Percentiles rank a stretch among this genome's conserved stretches.
Conservation (phyloP, 129 eudicot species). For the Escallonia herrerae region DNA sequence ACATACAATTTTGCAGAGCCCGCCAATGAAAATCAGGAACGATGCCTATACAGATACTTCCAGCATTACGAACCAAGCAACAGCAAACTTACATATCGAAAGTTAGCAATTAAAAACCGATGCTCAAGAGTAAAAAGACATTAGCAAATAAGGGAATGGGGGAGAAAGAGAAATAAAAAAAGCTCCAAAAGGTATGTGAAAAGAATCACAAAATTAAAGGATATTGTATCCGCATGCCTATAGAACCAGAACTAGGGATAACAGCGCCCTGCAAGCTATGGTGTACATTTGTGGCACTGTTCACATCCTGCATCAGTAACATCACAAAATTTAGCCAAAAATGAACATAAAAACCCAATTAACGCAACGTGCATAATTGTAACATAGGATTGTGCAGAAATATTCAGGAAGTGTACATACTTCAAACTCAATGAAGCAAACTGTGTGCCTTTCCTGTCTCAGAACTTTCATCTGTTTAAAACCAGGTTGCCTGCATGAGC, state of each 20-base stretch:
- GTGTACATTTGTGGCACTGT: constrained; percentile 87
- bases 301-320: constrained; percentile 65
- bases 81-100: no score
- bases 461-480: constrained; percentile 93
- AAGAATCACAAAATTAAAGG: constrained; percentile 34
- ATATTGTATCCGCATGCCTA: constrained; percentile 99
- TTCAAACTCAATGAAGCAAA: constrained; percentile 97
- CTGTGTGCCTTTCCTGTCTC: constrained; percentile 96
- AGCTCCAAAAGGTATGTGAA: not conserved
- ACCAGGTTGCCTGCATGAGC: constrained; percentile 75
- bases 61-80: no score
- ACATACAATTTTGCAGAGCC: no score
- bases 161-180: no score
- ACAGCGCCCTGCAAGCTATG: constrained; percentile 92
- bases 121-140: no score
- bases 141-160: no score
- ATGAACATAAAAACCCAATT: not conserved
- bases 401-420: constrained; percentile 26
- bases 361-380: no score
- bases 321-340: constrained; percentile 1
- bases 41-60: no score
- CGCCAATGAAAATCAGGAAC: no score
- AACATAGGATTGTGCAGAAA: no score
- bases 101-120: no score
- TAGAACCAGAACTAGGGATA: constrained; percentile 90